A percentile compares a stretch with the other conserved stretches of the same genome.
phyloP scores from a whole-genome alignment of 139 green algal genomes.

The Nannochloris sp. region DNA sequence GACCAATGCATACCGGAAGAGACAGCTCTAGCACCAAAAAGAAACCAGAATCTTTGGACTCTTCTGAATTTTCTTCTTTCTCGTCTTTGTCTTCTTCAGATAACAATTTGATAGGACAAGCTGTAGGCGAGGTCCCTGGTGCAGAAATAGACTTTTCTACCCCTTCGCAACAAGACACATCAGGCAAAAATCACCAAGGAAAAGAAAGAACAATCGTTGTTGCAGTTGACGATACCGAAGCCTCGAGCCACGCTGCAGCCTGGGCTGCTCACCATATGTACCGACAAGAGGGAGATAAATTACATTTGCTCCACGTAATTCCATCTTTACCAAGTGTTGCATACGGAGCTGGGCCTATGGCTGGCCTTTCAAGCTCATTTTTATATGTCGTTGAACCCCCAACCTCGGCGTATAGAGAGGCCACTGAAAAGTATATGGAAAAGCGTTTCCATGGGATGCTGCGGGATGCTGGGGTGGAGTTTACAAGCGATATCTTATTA shows the following conservation, averaged over 20 bases:
- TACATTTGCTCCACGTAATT: constrained; percentile 27
- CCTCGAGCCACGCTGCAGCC: neutral
- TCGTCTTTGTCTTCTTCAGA: too few species aligned
- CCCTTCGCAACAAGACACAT: too few species aligned
- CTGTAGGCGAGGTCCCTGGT: neutral
- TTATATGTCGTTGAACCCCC: neutral
- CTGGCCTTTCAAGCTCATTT: neutral
- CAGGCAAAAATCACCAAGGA: neutral
- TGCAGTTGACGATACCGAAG: constrained; percentile 20
- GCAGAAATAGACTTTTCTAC: neutral
- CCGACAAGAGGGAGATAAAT: constrained; percentile 4
- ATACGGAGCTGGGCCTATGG: neutral
- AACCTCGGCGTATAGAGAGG: constrained; percentile 2
- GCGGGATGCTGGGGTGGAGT: constrained; percentile 2
- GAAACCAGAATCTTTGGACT: too few species aligned
- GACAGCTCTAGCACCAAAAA: too few species aligned
- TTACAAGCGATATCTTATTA: constrained; percentile 7
- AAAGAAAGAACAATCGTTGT: constrained; percentile 12
- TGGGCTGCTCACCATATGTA: constrained; percentile 15
- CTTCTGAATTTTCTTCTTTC: too few species aligned
- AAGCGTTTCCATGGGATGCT: constrained; percentile 10
- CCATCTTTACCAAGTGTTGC: constrained; percentile 4
- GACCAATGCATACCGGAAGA: neutral
- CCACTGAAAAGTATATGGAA: constrained; percentile 2
- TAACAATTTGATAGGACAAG: constrained; percentile 4